Evolutionary conservation across 2,329 filamentous ascomycete species (phyloP).

Genomic region (Aspergillus ochraceoroseus): DNA sequence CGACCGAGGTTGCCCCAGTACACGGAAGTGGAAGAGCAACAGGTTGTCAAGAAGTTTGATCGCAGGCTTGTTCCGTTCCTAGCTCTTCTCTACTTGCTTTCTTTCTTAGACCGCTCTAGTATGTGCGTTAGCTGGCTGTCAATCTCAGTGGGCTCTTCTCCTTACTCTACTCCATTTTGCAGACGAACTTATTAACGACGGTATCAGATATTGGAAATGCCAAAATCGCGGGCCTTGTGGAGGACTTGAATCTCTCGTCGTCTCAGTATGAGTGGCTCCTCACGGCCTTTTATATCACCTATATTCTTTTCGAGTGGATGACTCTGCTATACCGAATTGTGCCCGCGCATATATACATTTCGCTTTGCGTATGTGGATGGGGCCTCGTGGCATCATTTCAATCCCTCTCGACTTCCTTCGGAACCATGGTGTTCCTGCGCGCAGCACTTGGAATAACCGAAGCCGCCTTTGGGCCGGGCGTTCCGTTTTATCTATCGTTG

Average conservation of each 20-base stretch:
- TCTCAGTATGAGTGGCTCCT: conserved; percentile 59
- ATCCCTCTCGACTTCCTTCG: conserved; percentile 59
- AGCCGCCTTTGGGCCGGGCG: conserved; percentile 59
- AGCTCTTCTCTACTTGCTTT: conserved; percentile 74
- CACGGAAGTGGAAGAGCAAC: conserved; percentile 62
- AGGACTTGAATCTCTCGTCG: conserved; percentile 52
- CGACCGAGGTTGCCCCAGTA: conserved; percentile 31
- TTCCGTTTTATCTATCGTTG: conserved; percentile 61
- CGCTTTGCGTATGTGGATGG: conserved; percentile 65
- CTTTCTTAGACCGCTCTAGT: conserved; percentile 84
- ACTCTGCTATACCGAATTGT: conserved; percentile 58
- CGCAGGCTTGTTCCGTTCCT: conserved; percentile 72
- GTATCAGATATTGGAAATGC: conserved; percentile 56
- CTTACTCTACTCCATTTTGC: not conserved
- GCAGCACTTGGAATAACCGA: conserved; percentile 53
- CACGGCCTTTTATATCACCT: conserved; percentile 60
- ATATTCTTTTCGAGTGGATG: conserved; percentile 64
- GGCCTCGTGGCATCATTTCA: conserved; percentile 74
- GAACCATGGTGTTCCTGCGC: conserved; percentile 47
- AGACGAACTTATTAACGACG: conserved; percentile 6
- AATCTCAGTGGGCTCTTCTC: not conserved
- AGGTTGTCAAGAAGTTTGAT: conserved; percentile 71
- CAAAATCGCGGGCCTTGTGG: conserved; percentile 54
- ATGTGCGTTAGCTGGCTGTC: conserved; percentile 28
- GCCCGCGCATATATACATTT: conserved; percentile 58